Base-by-base conservation (phyloP, 768 basidiomycete genomes). In the Hygrocybe punicea region DNA sequence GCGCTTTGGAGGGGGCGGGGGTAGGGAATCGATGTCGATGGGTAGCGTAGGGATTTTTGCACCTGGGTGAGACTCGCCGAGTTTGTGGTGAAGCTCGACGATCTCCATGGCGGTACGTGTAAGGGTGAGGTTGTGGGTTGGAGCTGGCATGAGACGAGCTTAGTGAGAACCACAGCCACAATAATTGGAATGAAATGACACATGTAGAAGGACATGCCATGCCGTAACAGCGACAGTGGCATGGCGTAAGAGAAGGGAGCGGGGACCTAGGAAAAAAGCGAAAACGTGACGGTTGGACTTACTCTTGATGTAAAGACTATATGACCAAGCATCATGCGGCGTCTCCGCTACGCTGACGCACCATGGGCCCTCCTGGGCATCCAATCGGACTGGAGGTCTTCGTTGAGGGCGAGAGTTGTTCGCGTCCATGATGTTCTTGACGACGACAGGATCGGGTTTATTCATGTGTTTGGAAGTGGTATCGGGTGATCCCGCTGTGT, bases 281-380 rank as follows among this genome's bases (percentile, higher is more conserved):
- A 50, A 50, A 16, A 13, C 3, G 33, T 10, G 48, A 47, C 3
- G 58, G 67, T 62, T 64, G 61, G 34, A 55, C 89, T 78, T 72
- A 93, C 91, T 93, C 81, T 92, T 93, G 74, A 93, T 84, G 78
- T 93, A 93, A 67, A 93, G 81, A 68, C 82, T 86, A 76, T 87
- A 93, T 8, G 84, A 82, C 61, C 79, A 76, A 46, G 84, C 68
- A 71, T 89, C 86, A 69, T 90, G 81, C 21, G 88, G 88, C 52
- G 84, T 86, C 76, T 92, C 89, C 60, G 92, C 92, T 61, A 93
- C 90, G 69, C 88, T 90, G 68, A 94, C 84, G 65, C 84, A 84
- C 92, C 92, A 94, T 21, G 84, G 89, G 13, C 88, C 89, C 66
- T 91, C 89, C 71, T 89, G 84, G 42, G 78, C 78, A 69, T 91